These are phyloP conservation scores for Pseudogymnoascus sp. DNA, from an alignment of 2,329 filamentous ascomycete genomes.

Conservation along the genomic window DNA sequence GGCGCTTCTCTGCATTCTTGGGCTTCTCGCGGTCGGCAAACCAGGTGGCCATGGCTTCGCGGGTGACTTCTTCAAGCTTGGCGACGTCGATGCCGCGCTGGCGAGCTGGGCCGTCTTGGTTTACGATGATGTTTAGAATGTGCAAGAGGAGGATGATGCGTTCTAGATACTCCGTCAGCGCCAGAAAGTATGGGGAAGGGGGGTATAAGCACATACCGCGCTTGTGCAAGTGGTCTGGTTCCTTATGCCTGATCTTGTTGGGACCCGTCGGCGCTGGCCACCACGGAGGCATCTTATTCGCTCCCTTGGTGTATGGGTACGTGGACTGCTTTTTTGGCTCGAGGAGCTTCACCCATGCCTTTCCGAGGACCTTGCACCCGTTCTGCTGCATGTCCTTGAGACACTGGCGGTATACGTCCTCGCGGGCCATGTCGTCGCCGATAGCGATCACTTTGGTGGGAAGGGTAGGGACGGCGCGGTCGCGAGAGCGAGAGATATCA, in stretches of 20 bases:
- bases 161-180: conserved; percentile 34
- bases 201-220: conserved; percentile 40
- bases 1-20: conserved; percentile 46
- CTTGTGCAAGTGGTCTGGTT: conserved; percentile 66
- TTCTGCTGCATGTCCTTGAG: conserved; percentile 63
- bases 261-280: conserved; percentile 52
- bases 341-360: conserved; percentile 67
- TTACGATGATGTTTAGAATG: conserved; percentile 49
- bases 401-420: conserved; percentile 51
- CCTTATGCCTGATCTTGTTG: conserved; percentile 55
- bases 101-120: conserved; percentile 35
- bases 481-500: background rate
- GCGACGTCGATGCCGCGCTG: conserved; percentile 33
- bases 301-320: conserved; percentile 61
- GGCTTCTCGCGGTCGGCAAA: conserved; percentile 48
- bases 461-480: background rate
- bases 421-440: conserved; percentile 45
- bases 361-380: conserved; percentile 63
- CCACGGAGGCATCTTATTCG: conserved; percentile 56
- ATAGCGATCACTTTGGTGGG: conserved; percentile 37
- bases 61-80: conserved; percentile 50
- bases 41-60: conserved; percentile 49
- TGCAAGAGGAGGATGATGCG: conserved; percentile 51
- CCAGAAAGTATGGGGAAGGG: background rate
- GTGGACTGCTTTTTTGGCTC: conserved; percentile 71